Evolutionary conservation across 768 basidiomycete genomes (phyloP).

Genomic region (Kwoniella sp.): DNA sequence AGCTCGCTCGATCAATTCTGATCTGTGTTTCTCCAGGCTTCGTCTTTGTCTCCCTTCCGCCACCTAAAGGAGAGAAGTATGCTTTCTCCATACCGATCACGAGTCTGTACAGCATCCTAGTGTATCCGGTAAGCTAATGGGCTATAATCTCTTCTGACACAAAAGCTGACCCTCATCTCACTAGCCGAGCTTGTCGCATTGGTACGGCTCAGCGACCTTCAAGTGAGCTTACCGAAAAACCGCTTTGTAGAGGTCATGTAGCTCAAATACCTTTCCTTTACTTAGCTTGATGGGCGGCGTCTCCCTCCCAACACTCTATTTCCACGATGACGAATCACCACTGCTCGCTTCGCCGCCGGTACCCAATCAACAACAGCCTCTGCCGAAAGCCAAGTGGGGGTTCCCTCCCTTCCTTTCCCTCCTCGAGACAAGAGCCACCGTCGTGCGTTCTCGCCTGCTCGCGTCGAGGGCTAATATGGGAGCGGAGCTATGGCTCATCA

Average conservation of each 20-base stretch:
- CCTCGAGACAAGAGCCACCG: conserved; percentile 72
- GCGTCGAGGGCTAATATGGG: conserved; percentile 58
- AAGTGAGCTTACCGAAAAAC: no score
- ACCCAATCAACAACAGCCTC: conserved; percentile 17
- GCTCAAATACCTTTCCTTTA: not conserved
- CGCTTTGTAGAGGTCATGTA: conserved; percentile 39
- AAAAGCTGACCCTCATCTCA: conserved; percentile 5
- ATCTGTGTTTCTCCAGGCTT: conserved; percentile 62
- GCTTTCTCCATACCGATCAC: conserved; percentile 93
- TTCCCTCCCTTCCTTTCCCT: conserved; percentile 82
- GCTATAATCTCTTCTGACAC: conserved; percentile 65
- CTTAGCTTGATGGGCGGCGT: conserved; percentile 52
- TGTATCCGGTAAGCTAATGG: conserved; percentile 78
- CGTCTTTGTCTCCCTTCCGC: conserved; percentile 81
- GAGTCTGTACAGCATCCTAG: conserved; percentile 84
- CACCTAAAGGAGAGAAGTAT: conserved; percentile 82
- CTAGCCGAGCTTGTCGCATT: conserved; percentile 47
- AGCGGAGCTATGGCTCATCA: conserved; percentile 81
- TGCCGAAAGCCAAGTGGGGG: conserved; percentile 64
- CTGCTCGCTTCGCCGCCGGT: conserved; percentile 34
- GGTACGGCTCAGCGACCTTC: conserved; percentile 62
- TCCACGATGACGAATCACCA: conserved; percentile 94
- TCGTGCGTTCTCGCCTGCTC: conserved; percentile 76
- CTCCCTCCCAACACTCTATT: conserved; percentile 82
- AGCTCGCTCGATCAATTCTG: not conserved